Percentiles rank a stretch among this genome's conserved stretches.
phyloP scores from a whole-genome alignment of 1,284 basidiomycete species.

The Trametes versicolor region DNA sequence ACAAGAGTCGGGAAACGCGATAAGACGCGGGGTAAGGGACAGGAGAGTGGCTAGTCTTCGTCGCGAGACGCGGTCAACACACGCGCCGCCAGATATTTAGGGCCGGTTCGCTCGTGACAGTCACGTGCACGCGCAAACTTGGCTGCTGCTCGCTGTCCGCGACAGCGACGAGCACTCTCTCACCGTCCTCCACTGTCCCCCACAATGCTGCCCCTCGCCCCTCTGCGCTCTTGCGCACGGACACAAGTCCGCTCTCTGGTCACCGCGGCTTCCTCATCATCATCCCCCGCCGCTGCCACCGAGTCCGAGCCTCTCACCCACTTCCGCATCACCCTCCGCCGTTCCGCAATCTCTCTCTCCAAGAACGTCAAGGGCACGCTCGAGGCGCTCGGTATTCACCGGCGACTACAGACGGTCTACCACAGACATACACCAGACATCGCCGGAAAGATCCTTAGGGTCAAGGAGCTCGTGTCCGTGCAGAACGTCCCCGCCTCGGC shows the following conservation, averaged over 20 bases:
- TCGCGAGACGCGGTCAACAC: constrained; percentile 16
- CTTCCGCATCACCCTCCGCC: constrained; percentile 85
- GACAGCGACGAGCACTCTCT: constrained; percentile 21
- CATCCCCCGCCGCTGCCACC: constrained; percentile 21
- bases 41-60: constrained; percentile 2
- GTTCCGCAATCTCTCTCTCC: constrained; percentile 85
- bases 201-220: constrained; percentile 24
- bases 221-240: constrained; percentile 22
- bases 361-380: constrained; percentile 78
- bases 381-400: constrained; percentile 79
- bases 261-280: constrained; percentile 23
- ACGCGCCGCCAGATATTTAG: constrained; percentile 37
- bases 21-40: neutral
- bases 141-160: constrained; percentile 16
- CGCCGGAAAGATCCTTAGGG: constrained; percentile 83
- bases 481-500: constrained; percentile 76
- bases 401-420: constrained; percentile 86
- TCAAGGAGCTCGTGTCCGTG: constrained; percentile 91
- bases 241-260: constrained; percentile 25
- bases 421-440: constrained; percentile 75
- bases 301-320: constrained; percentile 63
- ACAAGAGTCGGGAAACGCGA: neutral
- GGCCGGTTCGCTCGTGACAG: constrained; percentile 37
- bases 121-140: constrained; percentile 32
- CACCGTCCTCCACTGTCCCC: constrained; percentile 10